Conservation (phyloP, 2,329 filamentous ascomycete genomes). For the Rhynchosporium secalis region DNA sequence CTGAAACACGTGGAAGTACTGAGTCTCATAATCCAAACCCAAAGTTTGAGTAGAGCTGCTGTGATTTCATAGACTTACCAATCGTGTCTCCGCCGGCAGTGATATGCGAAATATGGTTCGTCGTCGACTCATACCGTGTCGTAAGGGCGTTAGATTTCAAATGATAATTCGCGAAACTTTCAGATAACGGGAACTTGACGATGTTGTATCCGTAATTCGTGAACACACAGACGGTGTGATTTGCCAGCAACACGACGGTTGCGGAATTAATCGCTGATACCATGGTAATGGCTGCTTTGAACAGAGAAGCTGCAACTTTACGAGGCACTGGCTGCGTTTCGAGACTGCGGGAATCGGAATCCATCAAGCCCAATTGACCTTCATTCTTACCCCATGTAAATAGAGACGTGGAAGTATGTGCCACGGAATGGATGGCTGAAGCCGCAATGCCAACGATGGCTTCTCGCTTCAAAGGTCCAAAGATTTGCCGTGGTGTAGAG, state of each 20-base stretch:
- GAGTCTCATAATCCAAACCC: not conserved
- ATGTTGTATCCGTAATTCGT: slow-evolving; percentile 96
- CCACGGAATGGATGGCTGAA: slow-evolving; percentile 88
- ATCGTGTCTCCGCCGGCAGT: slow-evolving; percentile 88
- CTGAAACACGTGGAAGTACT: not conserved
- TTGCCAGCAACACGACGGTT: slow-evolving; percentile 81
- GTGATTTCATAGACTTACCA: slow-evolving; percentile 40
- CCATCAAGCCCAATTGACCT: slow-evolving; percentile 90
- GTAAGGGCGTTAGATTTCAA: slow-evolving; percentile 65
- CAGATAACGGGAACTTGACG: slow-evolving; percentile 73
- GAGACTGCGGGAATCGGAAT: slow-evolving; percentile 89
- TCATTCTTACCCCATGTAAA: slow-evolving; percentile 96
- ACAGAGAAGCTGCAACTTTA: slow-evolving; percentile 83
- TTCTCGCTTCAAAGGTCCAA: slow-evolving; percentile 88
- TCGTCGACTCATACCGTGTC: slow-evolving; percentile 62
- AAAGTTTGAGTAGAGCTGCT: no score
- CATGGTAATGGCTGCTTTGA: slow-evolving; percentile 69
- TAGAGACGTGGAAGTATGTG: slow-evolving; percentile 75
- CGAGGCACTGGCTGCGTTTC: slow-evolving; percentile 80
- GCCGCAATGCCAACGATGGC: slow-evolving; percentile 78
- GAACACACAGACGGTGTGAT: slow-evolving; percentile 88
- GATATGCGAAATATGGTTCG: slow-evolving; percentile 72
- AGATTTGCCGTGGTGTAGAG: slow-evolving; percentile 80
- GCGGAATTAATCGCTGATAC: slow-evolving; percentile 89
- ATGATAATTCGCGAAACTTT: slow-evolving; percentile 69